A percentile compares a stretch with the other conserved stretches of the same genome.
Conservation (phyloP, 2,329 filamentous ascomycete genomes). For the Sporothrix dimorphospora region DNA sequence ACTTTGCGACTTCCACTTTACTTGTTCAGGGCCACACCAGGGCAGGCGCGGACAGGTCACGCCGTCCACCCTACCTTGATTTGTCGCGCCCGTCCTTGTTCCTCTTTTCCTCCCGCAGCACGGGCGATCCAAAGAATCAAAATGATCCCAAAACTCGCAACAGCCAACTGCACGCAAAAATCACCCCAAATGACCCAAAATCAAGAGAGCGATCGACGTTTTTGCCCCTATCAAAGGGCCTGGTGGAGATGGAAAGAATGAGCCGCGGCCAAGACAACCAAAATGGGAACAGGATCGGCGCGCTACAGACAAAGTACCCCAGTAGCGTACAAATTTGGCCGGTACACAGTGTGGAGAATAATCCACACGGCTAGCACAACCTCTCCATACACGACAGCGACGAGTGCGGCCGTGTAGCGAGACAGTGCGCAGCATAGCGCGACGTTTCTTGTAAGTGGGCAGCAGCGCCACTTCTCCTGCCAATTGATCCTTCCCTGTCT, state of each 20-base stretch:
- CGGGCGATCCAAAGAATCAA: slow-evolving; percentile 1
- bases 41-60: background rate
- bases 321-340: background rate
- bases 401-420: too few species aligned
- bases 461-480: background rate
- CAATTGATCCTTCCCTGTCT: background rate
- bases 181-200: background rate
- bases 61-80: background rate
- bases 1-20: background rate
- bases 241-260: background rate
- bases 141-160: background rate
- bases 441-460: background rate
- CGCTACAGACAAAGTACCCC: background rate
- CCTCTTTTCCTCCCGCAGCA: background rate
- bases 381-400: background rate
- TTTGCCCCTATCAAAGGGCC: slow-evolving; percentile 6
- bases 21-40: too few species aligned
- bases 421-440: background rate
- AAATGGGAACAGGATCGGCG: slow-evolving; percentile 3
- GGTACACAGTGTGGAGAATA: background rate
- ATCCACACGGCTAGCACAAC: background rate
- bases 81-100: background rate
- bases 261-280: slow-evolving; percentile 8
- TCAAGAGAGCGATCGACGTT: slow-evolving; percentile 8
- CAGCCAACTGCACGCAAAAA: background rate